These are phyloP conservation scores for Alternaria burnsii DNA, from an alignment of 2,329 filamentous ascomycete genomes.

Conservation along the genomic window DNA sequence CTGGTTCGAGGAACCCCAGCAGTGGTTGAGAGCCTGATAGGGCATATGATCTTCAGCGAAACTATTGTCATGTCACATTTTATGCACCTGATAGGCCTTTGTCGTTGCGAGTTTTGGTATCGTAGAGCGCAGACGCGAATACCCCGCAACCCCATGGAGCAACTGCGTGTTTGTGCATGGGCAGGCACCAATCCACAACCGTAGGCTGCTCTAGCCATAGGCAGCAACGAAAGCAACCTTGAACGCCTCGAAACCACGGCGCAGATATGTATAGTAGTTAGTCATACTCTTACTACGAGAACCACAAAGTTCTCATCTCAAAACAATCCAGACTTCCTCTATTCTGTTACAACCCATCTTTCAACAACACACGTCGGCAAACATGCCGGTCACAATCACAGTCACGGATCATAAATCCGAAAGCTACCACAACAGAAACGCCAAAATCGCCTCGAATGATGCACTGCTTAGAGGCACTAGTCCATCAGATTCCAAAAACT, in stretches of 20 bases:
- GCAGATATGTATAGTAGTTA: background rate
- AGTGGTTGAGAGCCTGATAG: no score
- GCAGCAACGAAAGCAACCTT: background rate
- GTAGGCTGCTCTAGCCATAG: background rate
- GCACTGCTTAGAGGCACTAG: background rate
- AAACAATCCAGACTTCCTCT: background rate
- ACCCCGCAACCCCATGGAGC: background rate
- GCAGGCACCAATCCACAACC: slow-evolving; percentile 1
- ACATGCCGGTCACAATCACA: slow-evolving; percentile 22
- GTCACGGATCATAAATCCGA: slow-evolving; percentile 13
- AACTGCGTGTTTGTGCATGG: background rate
- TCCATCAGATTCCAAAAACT: background rate
- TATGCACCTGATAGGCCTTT: background rate
- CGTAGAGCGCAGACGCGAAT: background rate
- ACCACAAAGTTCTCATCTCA: background rate
- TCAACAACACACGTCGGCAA: background rate
- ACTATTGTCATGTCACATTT: no score
- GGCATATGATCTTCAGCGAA: no score
- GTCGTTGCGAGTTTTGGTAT: background rate
- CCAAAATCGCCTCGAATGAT: background rate
- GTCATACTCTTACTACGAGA: background rate
- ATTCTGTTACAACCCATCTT: background rate
- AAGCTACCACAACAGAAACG: background rate
- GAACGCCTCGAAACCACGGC: background rate
- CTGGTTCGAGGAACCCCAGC: no score